phyloP scores from a whole-genome alignment of 140 eudicot species.

The Stevia rebaudiana region DNA sequence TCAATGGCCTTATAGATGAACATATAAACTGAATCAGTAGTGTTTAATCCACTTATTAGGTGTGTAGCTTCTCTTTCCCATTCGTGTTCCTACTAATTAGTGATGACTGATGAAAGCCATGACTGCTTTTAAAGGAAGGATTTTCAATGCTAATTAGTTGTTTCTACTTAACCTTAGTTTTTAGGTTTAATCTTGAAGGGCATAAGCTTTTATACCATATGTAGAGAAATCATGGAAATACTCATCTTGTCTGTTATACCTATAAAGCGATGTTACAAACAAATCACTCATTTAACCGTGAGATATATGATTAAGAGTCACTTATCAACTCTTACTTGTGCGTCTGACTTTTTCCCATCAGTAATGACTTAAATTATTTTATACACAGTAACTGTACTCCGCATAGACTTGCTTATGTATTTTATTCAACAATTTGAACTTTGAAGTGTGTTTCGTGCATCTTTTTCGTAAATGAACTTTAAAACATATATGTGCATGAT shows the following conservation, averaged over 20 bases:
- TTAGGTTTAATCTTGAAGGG: not conserved
- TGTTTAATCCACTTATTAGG: too few species aligned
- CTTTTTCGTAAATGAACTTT: not conserved
- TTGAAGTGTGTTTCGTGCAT: not conserved
- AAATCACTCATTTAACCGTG: not conserved
- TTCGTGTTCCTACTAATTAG: not conserved
- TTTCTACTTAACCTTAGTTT: not conserved
- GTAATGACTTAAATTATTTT: not conserved
- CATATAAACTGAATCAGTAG: not conserved
- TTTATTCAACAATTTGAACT: too few species aligned
- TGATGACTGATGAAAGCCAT: not conserved
- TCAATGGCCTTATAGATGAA: not conserved
- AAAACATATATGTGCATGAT: not conserved
- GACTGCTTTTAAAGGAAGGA: not conserved
- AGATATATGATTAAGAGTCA: not conserved
- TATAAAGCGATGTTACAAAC: not conserved
- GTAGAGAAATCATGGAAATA: too few species aligned
- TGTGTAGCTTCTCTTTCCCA: not conserved
- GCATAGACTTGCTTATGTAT: not conserved
- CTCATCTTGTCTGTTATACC: not conserved
- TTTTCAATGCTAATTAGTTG: not conserved
- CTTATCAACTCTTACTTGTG: not conserved
- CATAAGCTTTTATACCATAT: not conserved
- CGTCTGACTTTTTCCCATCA: not conserved
- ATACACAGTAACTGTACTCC: not conserved